Percentiles rank a stretch among this genome's conserved stretches.
Evolutionary conservation across 1,284 basidiomycete genomes (phyloP).

Genomic region (Ustilago hordei): DNA sequence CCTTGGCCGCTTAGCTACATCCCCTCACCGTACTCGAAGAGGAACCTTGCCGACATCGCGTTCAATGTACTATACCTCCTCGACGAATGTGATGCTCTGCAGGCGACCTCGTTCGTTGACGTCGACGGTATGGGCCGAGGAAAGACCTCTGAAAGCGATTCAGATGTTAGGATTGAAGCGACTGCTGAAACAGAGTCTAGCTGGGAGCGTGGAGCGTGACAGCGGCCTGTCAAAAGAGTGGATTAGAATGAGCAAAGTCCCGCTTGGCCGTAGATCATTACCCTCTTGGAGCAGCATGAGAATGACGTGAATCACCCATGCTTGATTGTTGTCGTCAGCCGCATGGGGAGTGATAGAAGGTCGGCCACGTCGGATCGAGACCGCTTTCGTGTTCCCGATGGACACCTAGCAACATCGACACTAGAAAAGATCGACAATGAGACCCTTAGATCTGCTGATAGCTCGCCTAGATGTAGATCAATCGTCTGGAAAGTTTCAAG

Average conservation of each 20-base stretch:
- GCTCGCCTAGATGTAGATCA: constrained; percentile 6
- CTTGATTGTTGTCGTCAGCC: not conserved
- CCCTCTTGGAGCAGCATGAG: not conserved
- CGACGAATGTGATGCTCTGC: not conserved
- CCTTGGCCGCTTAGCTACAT: constrained; percentile 3
- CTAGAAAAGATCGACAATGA: constrained; percentile 11
- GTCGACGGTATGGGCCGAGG: not conserved
- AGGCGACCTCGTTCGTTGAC: not conserved
- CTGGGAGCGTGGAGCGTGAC: not conserved
- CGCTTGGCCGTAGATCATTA: constrained; percentile 1
- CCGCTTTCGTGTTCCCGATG: not conserved
- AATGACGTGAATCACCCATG: not conserved
- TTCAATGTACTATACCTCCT: not conserved
- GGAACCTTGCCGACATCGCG: not conserved
- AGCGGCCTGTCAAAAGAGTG: not conserved
- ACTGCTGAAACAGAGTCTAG: constrained; percentile 8
- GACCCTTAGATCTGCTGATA: constrained; percentile 15
- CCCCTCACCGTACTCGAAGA: constrained; percentile 13
- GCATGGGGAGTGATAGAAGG: constrained; percentile 1
- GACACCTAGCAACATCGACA: not conserved
- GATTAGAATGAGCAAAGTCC: not conserved
- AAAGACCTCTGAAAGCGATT: constrained; percentile 1
- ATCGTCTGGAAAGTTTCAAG: not conserved
- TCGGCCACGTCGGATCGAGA: not conserved
- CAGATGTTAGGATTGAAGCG: constrained; percentile 14